phyloP scores from a whole-genome alignment of 2,329 filamentous ascomycete species.

The Fusarium foetens region DNA sequence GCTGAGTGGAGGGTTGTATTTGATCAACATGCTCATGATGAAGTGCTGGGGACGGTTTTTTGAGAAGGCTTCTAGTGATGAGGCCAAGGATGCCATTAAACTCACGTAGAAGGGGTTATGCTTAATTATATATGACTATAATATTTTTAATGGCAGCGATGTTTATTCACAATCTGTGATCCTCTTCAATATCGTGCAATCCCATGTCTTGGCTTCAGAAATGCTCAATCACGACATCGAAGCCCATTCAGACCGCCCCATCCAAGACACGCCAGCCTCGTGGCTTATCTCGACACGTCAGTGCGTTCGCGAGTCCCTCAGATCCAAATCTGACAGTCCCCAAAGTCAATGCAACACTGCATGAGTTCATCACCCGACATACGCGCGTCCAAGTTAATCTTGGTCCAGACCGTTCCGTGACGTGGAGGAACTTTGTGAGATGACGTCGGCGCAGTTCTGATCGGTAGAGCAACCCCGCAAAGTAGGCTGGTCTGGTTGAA shows the following conservation, averaged over 20 bases:
- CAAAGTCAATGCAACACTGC: neutral
- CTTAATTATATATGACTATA: constrained; percentile 18
- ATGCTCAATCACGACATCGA: neutral
- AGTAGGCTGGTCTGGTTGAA: neutral
- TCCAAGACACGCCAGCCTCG: neutral
- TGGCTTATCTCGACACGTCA: constrained; percentile 4
- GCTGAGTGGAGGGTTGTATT: constrained; percentile 21
- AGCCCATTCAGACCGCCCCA: neutral
- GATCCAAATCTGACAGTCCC: neutral
- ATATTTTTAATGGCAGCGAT: constrained; percentile 25
- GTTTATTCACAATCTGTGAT: neutral
- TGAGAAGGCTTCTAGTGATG: constrained; percentile 16
- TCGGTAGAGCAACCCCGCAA: neutral
- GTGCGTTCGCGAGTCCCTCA: neutral
- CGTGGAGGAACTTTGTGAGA: neutral
- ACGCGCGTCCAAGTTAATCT: neutral
- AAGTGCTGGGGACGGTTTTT: constrained; percentile 21
- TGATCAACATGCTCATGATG: constrained; percentile 31
- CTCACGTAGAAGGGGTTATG: constrained; percentile 24
- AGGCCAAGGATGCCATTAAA: constrained; percentile 34
- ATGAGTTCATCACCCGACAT: neutral
- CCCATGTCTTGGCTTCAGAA: neutral
- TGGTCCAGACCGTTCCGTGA: neutral
- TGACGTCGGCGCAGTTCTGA: neutral
- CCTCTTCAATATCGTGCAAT: neutral